A percentile compares a stretch with the other conserved stretches of the same genome.
Conservation (phyloP, 768 basidiomycete species). For the Tulasnella calospora region DNA sequence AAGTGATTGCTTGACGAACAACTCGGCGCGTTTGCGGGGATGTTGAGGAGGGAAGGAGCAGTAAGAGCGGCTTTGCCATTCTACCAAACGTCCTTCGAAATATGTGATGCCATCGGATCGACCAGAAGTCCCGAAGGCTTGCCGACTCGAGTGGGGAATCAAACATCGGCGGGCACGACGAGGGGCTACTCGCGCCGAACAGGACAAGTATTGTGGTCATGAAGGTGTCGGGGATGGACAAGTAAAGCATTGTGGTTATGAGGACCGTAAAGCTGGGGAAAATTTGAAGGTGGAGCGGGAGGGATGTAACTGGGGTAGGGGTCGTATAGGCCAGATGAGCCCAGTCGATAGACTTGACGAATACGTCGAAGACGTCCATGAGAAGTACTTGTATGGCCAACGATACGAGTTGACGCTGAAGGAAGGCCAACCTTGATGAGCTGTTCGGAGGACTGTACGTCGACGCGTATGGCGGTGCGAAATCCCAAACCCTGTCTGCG, state of each 20-base stretch:
- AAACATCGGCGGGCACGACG: slow-evolving; percentile 26
- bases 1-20: background rate
- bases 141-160: slow-evolving; percentile 6
- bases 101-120: slow-evolving; percentile 22
- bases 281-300: slow-evolving; percentile 24
- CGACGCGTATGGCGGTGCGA: slow-evolving; percentile 17
- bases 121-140: slow-evolving; percentile 27
- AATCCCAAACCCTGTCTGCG: slow-evolving; percentile 22
- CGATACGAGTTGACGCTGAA: slow-evolving; percentile 9
- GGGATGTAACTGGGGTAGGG: slow-evolving; percentile 19
- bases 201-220: background rate
- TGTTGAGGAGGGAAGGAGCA: background rate
- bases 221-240: slow-evolving; percentile 18
- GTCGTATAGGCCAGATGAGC: background rate
- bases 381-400: slow-evolving; percentile 12
- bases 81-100: slow-evolving; percentile 23
- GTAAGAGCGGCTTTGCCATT: background rate
- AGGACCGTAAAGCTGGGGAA: background rate
- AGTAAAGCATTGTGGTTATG: slow-evolving; percentile 3
- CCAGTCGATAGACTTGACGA: slow-evolving; percentile 14
- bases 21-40: background rate
- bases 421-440: background rate
- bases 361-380: slow-evolving; percentile 24
- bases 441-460: background rate
- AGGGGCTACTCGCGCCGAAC: background rate